Percentiles rank a stretch among this genome's conserved stretches.
phyloP scores from a whole-genome alignment of 495 filamentous ascomycete genomes.

The Penicillium alfredii region DNA sequence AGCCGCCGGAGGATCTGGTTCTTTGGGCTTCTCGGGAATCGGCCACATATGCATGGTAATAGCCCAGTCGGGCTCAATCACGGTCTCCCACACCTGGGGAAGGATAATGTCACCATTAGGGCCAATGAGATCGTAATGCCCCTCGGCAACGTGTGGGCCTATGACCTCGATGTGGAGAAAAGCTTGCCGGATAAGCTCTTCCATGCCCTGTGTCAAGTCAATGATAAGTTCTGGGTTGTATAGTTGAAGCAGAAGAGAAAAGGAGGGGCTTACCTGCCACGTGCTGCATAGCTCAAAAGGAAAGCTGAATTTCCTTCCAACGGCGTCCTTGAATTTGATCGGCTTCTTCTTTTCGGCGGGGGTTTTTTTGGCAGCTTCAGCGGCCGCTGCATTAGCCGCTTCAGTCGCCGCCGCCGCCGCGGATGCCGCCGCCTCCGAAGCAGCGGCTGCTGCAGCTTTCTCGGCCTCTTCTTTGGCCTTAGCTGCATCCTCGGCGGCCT shows the following conservation, averaged over 20 bases:
- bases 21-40: conserved; percentile 57
- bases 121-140: conserved; percentile 78
- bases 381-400: conserved; percentile 14
- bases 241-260: conserved; percentile 3
- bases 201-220: conserved; percentile 64
- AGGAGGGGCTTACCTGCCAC: conserved; percentile 59
- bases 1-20: conserved; percentile 31
- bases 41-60: conserved; percentile 99
- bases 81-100: conserved; percentile 79
- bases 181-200: conserved; percentile 79
- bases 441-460: conserved; percentile 17
- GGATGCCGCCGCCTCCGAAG: conserved; percentile 4
- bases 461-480: conserved; percentile 25
- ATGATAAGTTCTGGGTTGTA: background rate
- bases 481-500: conserved; percentile 19
- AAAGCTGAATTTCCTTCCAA: conserved; percentile 81
- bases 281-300: conserved; percentile 74
- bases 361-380: conserved; percentile 17
- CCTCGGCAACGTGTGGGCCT: conserved; percentile 74
- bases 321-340: conserved; percentile 82
- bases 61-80: conserved; percentile 79
- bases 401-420: conserved; percentile 8
- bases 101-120: conserved; percentile 85
- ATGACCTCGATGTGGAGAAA: conserved; percentile 81
- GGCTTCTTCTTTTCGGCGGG: conserved; percentile 51